A percentile compares a stretch with the other conserved stretches of the same genome.
Conservation (phyloP, 1,139 yeast species). For the Hyphopichia burtonii region DNA sequence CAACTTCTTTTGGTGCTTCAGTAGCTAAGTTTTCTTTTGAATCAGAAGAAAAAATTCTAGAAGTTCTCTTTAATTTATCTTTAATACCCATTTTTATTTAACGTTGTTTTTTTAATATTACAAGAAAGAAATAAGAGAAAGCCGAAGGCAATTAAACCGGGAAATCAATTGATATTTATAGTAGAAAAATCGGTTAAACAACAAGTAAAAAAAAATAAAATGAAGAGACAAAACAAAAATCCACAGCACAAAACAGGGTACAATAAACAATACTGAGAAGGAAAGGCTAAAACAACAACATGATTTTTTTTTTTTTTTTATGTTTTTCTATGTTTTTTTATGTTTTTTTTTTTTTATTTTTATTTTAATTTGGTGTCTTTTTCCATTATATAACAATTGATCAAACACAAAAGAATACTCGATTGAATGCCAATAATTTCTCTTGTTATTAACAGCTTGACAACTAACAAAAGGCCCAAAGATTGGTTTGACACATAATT, state of each 20-base stretch:
- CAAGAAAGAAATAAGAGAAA: neutral
- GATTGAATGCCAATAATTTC: too few relatives aligned
- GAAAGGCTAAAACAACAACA: constrained; percentile 3
- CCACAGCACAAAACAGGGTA: neutral
- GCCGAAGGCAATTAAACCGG: neutral
- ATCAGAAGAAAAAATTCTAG: constrained; percentile 37
- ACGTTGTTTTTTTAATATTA: neutral
- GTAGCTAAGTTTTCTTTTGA: constrained; percentile 26
- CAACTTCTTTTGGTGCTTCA: constrained; percentile 10
- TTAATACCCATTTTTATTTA: constrained; percentile 37
- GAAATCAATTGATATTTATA: constrained; percentile 1
- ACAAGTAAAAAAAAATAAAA: neutral
- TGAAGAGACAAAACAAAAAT: constrained; percentile 1
- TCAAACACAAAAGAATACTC: too few relatives aligned
- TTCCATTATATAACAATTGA: too few relatives aligned
- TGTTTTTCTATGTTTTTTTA: too few relatives aligned
- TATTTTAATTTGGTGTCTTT: too few relatives aligned
- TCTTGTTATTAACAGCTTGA: too few relatives aligned
- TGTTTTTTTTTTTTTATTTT: too few relatives aligned
- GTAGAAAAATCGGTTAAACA: neutral
- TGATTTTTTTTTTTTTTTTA: too few relatives aligned
- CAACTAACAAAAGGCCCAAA: too few relatives aligned
- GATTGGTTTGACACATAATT: too few relatives aligned
- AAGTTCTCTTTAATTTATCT: constrained; percentile 47
- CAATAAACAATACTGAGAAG: too few relatives aligned